Evolutionary conservation across 2,329 filamentous ascomycete species (phyloP).

Genomic region (Sporothrix inflata): DNA sequence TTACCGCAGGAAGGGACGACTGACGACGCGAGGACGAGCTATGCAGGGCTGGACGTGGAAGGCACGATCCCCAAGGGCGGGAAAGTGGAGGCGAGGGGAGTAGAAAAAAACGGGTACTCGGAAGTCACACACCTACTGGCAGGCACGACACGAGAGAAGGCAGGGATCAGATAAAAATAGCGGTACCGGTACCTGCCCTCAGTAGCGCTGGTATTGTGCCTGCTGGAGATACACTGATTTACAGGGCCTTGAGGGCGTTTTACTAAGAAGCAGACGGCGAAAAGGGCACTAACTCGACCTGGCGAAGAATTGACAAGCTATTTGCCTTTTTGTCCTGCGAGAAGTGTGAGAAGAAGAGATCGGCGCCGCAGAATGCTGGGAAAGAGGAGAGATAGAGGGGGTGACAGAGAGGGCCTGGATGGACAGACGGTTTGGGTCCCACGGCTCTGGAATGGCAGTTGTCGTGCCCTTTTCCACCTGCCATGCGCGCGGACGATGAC

Average conservation of each 20-base stretch:
- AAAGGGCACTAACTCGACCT: not conserved
- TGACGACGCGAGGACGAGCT: not conserved
- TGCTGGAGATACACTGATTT: not conserved
- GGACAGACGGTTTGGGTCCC: not conserved
- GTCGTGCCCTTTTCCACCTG: constrained; percentile 11
- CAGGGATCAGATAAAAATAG: constrained; percentile 1
- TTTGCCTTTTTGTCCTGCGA: not conserved
- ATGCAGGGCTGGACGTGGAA: not conserved
- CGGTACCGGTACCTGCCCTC: not conserved
- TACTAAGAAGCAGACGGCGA: not conserved
- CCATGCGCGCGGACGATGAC: not conserved
- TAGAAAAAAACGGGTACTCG: constrained; percentile 1
- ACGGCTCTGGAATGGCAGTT: not conserved
- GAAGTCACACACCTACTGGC: not conserved
- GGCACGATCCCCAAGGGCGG: constrained; percentile 1
- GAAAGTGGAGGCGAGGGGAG: constrained; percentile 8
- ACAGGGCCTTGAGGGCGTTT: not conserved
- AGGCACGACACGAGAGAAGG: not conserved
- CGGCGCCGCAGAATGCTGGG: not conserved
- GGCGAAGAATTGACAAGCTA: too few relatives aligned
- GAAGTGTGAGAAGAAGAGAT: not conserved
- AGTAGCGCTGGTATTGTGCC: not conserved
- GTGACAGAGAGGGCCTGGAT: not conserved
- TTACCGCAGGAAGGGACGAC: not conserved
- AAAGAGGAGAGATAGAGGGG: not conserved